Conservation (phyloP, 164 flowering plant species). For the Akebia trifoliata region DNA sequence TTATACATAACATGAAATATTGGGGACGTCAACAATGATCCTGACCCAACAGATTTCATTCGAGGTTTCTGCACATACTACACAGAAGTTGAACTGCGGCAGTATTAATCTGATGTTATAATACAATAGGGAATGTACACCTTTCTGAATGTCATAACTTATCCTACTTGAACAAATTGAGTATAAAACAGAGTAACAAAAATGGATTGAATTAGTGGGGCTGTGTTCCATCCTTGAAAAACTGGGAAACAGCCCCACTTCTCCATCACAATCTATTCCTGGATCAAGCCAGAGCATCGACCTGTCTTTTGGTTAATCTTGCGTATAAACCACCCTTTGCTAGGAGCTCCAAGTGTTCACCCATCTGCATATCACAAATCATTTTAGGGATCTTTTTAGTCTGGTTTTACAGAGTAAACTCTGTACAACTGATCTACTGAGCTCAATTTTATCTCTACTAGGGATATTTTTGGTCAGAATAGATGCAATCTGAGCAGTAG, state of each 20-base stretch:
- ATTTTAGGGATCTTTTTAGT: not conserved
- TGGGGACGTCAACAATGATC: too few relatives aligned
- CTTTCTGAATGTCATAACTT: not conserved
- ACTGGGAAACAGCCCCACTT: slow-evolving; percentile 7
- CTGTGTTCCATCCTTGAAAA: slow-evolving; percentile 11
- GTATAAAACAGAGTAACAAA: not conserved
- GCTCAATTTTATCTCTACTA: too few relatives aligned
- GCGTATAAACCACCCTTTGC: slow-evolving; percentile 69
- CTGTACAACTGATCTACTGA: not conserved
- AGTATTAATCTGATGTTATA: too few relatives aligned
- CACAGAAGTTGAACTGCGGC: too few relatives aligned
- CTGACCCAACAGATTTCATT: too few relatives aligned
- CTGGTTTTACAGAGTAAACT: not conserved
- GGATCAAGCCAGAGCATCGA: slow-evolving; percentile 64
- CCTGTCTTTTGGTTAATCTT: slow-evolving; percentile 62
- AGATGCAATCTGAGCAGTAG: not conserved
- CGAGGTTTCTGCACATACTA: too few relatives aligned
- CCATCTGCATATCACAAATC: slow-evolving; percentile 49
- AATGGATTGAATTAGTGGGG: not conserved
- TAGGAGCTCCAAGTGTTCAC: slow-evolving; percentile 68
- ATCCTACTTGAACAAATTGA: too few relatives aligned
- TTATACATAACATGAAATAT: too few relatives aligned
- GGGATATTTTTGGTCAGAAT: too few relatives aligned
- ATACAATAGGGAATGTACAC: not conserved
- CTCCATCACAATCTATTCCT: not conserved